Evolutionary conservation across 2,329 filamentous ascomycete genomes (phyloP), one percentile per base, ranked within the genome.

Genomic region (Tympanopsis confertula): DNA sequence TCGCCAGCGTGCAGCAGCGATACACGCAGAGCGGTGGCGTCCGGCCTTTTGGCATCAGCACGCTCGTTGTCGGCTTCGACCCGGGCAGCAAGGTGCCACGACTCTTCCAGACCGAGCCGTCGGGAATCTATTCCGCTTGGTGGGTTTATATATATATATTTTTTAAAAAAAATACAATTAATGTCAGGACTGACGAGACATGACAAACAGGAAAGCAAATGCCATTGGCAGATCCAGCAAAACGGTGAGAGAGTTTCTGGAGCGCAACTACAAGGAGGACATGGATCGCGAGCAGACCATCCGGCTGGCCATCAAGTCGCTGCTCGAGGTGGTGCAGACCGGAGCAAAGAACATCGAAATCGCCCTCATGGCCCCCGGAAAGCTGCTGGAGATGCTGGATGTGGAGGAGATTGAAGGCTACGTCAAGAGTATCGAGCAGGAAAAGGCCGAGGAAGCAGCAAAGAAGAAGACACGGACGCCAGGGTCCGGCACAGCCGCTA

Each of bases 291-390:
- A 95, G 65, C 82, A 86, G 51, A 96, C 93, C 30, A 93, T 98
- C 59, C 87, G 93, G 57, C 71, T 98, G 50, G 91, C 91, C 5
- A 93, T 98, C 70, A 98, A 98, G 71, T 98, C 91, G 28, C 75
- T 98, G 46, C 69, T 98, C 42, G 91, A 98, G 63, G 91, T 98
- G 38, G 91, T 98, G 44, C 91, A 98, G 66, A 98, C 91, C 2
- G 91, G 91, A 45, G 91, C 91, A 38, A 98, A 98, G 78, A 98
- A 98, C 65, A 98, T 98, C 54, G 91, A 98, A 68, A 96, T 98
- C 54, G 91, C 93, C 41, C 81, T 98, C 56, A 95, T 96, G 87
- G 85, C 86, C 5, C 88, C 91, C 5, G 88, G 86, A 38, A 88
- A 94, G 69, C 62, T 73, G n/a, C 77, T 98, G 45, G 88, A 96